Evolutionary conservation across 768 basidiomycete species (phyloP), one percentile per base, ranked within the genome.

Genomic region (Porpolomopsis calyptriformis): DNA sequence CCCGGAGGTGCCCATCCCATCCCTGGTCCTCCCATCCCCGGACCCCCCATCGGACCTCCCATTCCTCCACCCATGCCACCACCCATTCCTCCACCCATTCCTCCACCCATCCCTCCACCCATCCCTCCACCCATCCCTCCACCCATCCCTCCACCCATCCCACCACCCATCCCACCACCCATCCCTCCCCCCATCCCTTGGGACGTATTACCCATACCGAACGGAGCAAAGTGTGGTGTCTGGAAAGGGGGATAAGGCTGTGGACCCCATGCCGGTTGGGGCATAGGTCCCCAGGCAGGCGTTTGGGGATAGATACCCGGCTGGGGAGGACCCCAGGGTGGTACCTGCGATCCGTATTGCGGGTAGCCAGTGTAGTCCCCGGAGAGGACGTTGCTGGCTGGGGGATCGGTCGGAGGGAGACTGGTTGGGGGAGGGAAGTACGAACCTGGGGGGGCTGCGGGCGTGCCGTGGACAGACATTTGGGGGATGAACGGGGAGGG

Each of bases 401-500:
- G 39, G 4, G 50, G 20, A 38, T 46, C 40, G 31, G 49, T 29
- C 11, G 34, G 40, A 18, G 49, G 22, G 23, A 41, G n/a, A 38
- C 40, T 45, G 14, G 43, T 11, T 24, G 49, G 46, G 9, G 51
- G 49, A n/a, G 55, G 23, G 43, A 51, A 31, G 29, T 46, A 40
- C 20, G 52, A 46, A 26, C 50, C 38, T 43, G 49, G 24, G 37
- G 53, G 40, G 44, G 39, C 12, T 40, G 40, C 24, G 20, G 56
- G 50, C 6, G 45, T 35, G 27, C 43, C 47, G 45, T 49, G 46
- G 1, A 46, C 27, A 23, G 22, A 60, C 49, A 59, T 56, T 9
- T 54, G 52, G 1, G 69, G 69, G 20, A 72, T 65, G 42, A 65
- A 71, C 1, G 66, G 66, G 5, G 64, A 62, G 2, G 54, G 42